Base-by-base conservation (phyloP, 305 asterid genomes). In the Fraxinus nigra region DNA sequence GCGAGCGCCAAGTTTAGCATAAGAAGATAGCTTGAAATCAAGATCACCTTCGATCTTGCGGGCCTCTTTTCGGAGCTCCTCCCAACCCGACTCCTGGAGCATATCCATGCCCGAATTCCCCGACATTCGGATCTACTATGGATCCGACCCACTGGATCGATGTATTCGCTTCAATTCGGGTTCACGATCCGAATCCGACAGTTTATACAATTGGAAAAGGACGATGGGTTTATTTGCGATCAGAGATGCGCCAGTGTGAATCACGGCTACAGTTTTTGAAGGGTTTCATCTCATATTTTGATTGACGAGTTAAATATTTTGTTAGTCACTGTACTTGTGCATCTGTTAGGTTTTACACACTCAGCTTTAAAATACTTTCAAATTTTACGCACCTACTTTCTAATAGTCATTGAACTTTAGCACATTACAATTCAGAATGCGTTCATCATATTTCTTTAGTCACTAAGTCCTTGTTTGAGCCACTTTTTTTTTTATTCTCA, bases 31-130 rank as follows among this genome's bases (percentile, higher is more conserved):
- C 89, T 96, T 94, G 30, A 94, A 97, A 85, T 96, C 99, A 88
- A 96, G 95, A 92, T 96, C 99, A 79, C 99, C 96, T 88, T 96
- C 99, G 85, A 94, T 85, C 85, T 80, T 28, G 34, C 38, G 81
- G 69, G 51, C 63, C 48, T 75, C 24, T 65, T 72, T 46, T n/a
- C 24, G 9, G 56, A 13, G 95, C 89, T 96, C 98, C 86, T 96
- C 98, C 99, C 99, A 96, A 30, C 99, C 99, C 78, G 95, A 90
- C 84, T 96, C 99, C 94, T 93, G 98, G 89, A 92, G 79, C 82
- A 84, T 85, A 51, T 92, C 98, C 95, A 92, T 92, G 54, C 33
- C 86, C 86, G 89, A 93, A 92, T 87, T 94, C 84, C 81, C 88
- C 37, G 84, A 69, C 88, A 79, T 75, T 35, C 82, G 82, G 88